Percentiles rank a stretch among this genome's conserved stretches.
Evolutionary conservation across 2,329 filamentous ascomycete genomes (phyloP).

Genomic region (Achaetomium macrosporum): DNA sequence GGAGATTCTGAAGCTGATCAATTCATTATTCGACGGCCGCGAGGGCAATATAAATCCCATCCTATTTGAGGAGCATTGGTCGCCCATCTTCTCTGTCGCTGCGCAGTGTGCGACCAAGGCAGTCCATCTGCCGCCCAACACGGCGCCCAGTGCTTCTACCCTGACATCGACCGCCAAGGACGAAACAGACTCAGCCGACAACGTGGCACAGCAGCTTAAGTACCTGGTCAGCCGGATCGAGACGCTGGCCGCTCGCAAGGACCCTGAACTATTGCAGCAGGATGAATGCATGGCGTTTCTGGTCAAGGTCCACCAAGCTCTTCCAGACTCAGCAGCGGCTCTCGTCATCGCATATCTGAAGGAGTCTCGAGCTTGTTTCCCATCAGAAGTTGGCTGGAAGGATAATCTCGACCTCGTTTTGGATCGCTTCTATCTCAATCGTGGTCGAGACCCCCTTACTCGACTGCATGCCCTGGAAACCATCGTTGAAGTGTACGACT

Average conservation of each 20-base stretch:
- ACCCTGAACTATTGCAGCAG: slow-evolving; percentile 54
- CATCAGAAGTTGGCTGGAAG: slow-evolving; percentile 64
- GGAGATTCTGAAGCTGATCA: slow-evolving; percentile 47
- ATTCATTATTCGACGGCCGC: slow-evolving; percentile 49
- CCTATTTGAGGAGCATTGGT: slow-evolving; percentile 62
- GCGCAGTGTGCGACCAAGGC: slow-evolving; percentile 45
- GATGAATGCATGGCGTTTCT: slow-evolving; percentile 64
- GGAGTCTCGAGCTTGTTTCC: slow-evolving; percentile 65
- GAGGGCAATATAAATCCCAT: slow-evolving; percentile 49
- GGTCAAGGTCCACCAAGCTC: slow-evolving; percentile 51
- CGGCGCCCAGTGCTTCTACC: slow-evolving; percentile 20
- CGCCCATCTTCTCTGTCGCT: slow-evolving; percentile 53
- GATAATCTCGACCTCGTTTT: slow-evolving; percentile 56
- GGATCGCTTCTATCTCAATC: slow-evolving; percentile 58
- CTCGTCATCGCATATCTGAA: slow-evolving; percentile 62
- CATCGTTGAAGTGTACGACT: slow-evolving; percentile 54
- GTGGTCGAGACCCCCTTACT: slow-evolving; percentile 53
- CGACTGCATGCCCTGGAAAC: slow-evolving; percentile 57
- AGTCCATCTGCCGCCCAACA: slow-evolving; percentile 14
- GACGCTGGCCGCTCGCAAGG: slow-evolving; percentile 39
- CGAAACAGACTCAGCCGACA: slow-evolving; percentile 33
- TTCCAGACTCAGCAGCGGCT: slow-evolving; percentile 59
- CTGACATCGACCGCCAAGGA: slow-evolving; percentile 24
- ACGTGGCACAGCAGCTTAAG: slow-evolving; percentile 40
- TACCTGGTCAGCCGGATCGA: slow-evolving; percentile 46